A percentile compares a stretch with the other conserved stretches of the same genome.
phyloP scores from a whole-genome alignment of 2,329 filamentous ascomycete genomes.

The Scortechinia acanthostroma region DNA sequence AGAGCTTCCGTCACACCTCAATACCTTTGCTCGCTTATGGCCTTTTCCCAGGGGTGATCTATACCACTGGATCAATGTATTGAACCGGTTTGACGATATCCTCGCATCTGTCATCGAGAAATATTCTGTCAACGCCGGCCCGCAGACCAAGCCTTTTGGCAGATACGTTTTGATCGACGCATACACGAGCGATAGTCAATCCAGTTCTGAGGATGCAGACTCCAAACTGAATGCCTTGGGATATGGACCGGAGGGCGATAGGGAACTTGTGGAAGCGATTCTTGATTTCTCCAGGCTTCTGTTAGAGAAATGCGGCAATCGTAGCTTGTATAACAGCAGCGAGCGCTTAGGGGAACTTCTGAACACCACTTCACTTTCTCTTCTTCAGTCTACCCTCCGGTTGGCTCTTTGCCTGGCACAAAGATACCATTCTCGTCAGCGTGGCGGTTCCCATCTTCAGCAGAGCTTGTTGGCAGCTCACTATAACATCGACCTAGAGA shows the following conservation, averaged over 20 bases:
- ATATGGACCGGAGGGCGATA: conserved; percentile 70
- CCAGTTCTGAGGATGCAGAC: conserved; percentile 33
- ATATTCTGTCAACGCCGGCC: conserved; percentile 74
- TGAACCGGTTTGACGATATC: conserved; percentile 89
- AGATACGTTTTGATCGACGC: conserved; percentile 56
- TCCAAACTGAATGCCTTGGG: conserved; percentile 45
- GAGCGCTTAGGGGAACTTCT: conserved; percentile 80
- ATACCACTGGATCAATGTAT: conserved; percentile 92
- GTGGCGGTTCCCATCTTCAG: not conserved
- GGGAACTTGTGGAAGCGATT: conserved; percentile 70
- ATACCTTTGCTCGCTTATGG: conserved; percentile 81
- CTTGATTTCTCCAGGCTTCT: conserved; percentile 81
- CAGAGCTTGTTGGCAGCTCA: conserved; percentile 67
- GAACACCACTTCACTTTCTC: conserved; percentile 74
- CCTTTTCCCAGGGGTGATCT: conserved; percentile 90
- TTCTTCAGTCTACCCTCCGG: conserved; percentile 73
- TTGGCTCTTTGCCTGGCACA: conserved; percentile 82
- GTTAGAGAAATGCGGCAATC: conserved; percentile 89
- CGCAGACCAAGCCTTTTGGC: conserved; percentile 72
- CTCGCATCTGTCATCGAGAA: conserved; percentile 73
- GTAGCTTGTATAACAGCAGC: conserved; percentile 93
- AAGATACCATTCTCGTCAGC: conserved; percentile 57
- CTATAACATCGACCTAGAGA: conserved; percentile 73
- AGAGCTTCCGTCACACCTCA: conserved; percentile 70
- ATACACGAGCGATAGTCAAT: conserved; percentile 41